A percentile compares a stretch with the other conserved stretches of the same genome.
Conservation (phyloP, 2,329 filamentous ascomycete genomes). For the Endocalyx cinctus region DNA sequence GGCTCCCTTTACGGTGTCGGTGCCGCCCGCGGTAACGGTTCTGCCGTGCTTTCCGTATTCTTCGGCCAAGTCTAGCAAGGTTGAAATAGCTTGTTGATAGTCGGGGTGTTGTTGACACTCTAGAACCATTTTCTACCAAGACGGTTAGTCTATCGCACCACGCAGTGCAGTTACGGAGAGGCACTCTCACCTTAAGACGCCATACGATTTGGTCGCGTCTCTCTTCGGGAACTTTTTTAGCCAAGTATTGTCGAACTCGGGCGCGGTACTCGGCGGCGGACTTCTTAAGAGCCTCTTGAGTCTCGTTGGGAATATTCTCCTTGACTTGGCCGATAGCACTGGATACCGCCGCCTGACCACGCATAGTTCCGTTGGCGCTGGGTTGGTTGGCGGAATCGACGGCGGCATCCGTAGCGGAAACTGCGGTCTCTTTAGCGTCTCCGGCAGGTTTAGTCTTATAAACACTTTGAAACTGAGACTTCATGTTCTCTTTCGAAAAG, state of each 20-base stretch:
- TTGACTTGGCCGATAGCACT: slow-evolving; percentile 52
- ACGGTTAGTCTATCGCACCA: too few species aligned
- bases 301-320: slow-evolving; percentile 59
- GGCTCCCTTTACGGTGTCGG: slow-evolving; percentile 68
- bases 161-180: too few species aligned
- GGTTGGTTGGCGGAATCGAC: slow-evolving; percentile 20
- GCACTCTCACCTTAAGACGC: slow-evolving; percentile 60
- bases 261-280: slow-evolving; percentile 35
- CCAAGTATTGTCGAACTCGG: slow-evolving; percentile 66
- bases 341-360: slow-evolving; percentile 9
- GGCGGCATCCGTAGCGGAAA: slow-evolving; percentile 42
- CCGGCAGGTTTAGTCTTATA: slow-evolving; percentile 52
- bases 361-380: slow-evolving; percentile 8
- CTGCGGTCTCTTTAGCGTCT: slow-evolving; percentile 57
- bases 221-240: slow-evolving; percentile 84
- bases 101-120: slow-evolving; percentile 95
- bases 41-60: slow-evolving; percentile 75
- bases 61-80: slow-evolving; percentile 78
- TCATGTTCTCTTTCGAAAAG: slow-evolving; percentile 64
- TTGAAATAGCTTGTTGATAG: slow-evolving; percentile 87
- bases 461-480: slow-evolving; percentile 60
- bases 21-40: slow-evolving; percentile 57
- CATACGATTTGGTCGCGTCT: slow-evolving; percentile 88
- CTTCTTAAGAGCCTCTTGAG: slow-evolving; percentile 40
- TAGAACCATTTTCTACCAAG: slow-evolving; percentile 79